These are phyloP conservation scores for Polyplosphaeria fusca DNA, from an alignment of 495 filamentous ascomycete genomes.

Conservation along the genomic window DNA sequence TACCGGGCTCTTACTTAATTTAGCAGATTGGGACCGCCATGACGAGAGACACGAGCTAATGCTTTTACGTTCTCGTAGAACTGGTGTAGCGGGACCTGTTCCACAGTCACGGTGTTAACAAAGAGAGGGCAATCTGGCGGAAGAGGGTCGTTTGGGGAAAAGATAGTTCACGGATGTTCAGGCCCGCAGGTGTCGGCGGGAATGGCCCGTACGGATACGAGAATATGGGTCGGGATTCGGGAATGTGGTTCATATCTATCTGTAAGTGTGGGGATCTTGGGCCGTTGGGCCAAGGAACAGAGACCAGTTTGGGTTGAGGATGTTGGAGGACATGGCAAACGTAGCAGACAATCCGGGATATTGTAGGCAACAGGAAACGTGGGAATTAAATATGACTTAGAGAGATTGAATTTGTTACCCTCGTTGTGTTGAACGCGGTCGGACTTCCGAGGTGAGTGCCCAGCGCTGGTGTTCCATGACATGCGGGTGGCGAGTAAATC, in stretches of 20 bases:
- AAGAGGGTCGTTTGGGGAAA: conserved; percentile 20
- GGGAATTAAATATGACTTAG: neutral
- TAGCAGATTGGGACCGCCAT: conserved; percentile 22
- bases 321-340: neutral
- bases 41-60: conserved; percentile 8
- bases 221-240: conserved; percentile 13
- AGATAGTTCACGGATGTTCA: conserved; percentile 25
- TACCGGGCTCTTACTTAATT: conserved; percentile 5
- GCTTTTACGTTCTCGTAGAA: conserved; percentile 16
- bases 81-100: conserved; percentile 13
- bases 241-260: no score
- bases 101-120: conserved; percentile 13
- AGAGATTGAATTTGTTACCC: neutral
- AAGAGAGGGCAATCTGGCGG: conserved; percentile 21
- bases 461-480: neutral
- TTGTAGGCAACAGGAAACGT: neutral
- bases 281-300: conserved; percentile 12
- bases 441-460: neutral
- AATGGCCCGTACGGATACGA: conserved; percentile 19
- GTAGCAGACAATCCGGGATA: neutral
- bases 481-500: neutral
- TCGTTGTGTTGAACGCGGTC: no score
- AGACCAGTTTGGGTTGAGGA: conserved; percentile 13
- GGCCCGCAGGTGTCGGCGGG: conserved; percentile 9
- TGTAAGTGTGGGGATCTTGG: conserved; percentile 9